phyloP scores from a whole-genome alignment of 768 basidiomycete species.

The Lactarius deliciosus region DNA sequence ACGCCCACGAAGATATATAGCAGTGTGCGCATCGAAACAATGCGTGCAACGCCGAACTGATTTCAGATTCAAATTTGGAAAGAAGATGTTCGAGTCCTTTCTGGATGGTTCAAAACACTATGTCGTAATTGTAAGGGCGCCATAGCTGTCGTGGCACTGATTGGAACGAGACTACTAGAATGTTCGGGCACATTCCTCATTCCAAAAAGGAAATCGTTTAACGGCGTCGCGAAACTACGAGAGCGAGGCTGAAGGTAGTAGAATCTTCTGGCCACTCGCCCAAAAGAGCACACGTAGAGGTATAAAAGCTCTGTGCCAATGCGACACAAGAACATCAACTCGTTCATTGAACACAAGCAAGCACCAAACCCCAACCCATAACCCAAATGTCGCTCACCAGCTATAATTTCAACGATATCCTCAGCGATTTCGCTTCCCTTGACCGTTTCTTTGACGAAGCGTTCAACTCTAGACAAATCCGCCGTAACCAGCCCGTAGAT shows the following conservation, averaged over 20 bases:
- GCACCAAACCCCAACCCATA: neutral
- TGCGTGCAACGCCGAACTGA: neutral
- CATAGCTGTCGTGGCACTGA: neutral
- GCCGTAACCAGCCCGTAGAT: neutral
- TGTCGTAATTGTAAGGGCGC: neutral
- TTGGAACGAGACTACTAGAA: neutral
- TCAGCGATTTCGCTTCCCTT: neutral
- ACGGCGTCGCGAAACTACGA: neutral
- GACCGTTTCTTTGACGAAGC: conserved; percentile 17
- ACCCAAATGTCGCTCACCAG: conserved; percentile 9
- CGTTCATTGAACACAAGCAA: neutral
- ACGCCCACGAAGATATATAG: neutral
- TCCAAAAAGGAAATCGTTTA: conserved; percentile 5
- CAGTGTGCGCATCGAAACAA: neutral
- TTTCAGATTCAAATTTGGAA: neutral
- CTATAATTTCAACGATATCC: conserved; percentile 3
- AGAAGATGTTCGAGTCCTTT: neutral
- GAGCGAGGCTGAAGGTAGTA: conserved; percentile 1
- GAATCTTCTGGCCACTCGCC: neutral
- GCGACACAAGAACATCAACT: neutral
- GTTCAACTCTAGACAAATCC: neutral
- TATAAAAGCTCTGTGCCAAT: conserved; percentile 3
- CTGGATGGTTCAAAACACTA: neutral
- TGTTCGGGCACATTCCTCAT: neutral
- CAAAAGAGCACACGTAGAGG: neutral